Evolutionary conservation across 257 asterid genomes (phyloP), one percentile per base, ranked within the genome.

Genomic region (Plantago ovata): DNA sequence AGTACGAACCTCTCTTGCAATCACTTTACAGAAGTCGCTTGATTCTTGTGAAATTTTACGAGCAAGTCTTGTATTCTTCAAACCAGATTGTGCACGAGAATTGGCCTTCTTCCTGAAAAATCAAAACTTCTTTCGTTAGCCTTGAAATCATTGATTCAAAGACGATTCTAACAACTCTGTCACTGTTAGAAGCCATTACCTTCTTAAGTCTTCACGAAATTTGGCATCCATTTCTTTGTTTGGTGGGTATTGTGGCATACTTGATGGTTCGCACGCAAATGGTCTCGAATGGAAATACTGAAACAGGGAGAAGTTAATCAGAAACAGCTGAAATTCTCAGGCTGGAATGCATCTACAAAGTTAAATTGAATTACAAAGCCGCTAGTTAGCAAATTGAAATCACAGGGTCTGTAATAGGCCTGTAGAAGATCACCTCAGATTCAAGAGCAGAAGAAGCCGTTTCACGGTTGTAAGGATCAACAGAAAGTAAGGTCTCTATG

Each of bases 141-240:
- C 46, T 33, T 15, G 19, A 46, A 50, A 50, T 22, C 14, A 55
- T 15, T 40, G 7, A 39, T 5, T 8, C 3, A 16, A 3, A 46
- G 8, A 9, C 23, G 44, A 14, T 23, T 53, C 18, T 10, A 16
- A 16, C 44, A 50, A 50, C 13, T 50, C 21, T 10, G 14, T 22
- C 7, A 13, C 38, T 23, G 13, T 20, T 3, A 21, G 54, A 48
- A 20, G 38, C 38, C 38, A 22, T 68, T 36, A 80, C 95, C 95
- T 84, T 69, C 69, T 75, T n/a, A 71, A 79, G 12, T 86, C 97
- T 64, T 89, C 95, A 4, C 97, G 83, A 69, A 67, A 63, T 75
- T 82, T 89, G 19, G 96, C 97, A 76, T 93, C 99, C 38, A 89
- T 86, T 83, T 93, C 99, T 63, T 86, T 93, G 77, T 80, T 89